These are phyloP conservation scores for Lagenidium sp. DNA, from an alignment of 352 stramenopile species.

Conservation along the genomic window DNA sequence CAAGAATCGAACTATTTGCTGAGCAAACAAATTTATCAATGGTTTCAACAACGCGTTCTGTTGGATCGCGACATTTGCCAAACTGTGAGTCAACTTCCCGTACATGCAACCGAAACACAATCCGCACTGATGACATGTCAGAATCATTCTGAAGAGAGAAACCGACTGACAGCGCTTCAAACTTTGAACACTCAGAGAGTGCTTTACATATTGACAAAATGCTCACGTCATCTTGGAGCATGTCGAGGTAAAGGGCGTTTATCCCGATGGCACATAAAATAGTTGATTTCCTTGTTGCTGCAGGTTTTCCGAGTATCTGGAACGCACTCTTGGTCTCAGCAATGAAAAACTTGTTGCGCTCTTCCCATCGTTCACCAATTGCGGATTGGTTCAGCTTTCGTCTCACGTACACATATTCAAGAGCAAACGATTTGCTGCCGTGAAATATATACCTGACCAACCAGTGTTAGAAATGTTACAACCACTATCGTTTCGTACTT, in stretches of 20 bases:
- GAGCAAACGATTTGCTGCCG: slow-evolving; percentile 1
- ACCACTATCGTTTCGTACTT: no score
- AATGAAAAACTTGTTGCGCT: slow-evolving; percentile 1
- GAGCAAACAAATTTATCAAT: slow-evolving; percentile 10
- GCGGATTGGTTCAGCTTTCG: slow-evolving; percentile 1
- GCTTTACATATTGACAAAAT: neutral
- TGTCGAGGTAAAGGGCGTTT: slow-evolving; percentile 5
- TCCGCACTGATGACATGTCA: slow-evolving; percentile 5
- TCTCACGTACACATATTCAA: slow-evolving; percentile 10
- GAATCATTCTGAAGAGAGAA: slow-evolving; percentile 5
- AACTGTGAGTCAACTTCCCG: neutral
- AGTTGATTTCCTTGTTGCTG: neutral
- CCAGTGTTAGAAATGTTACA: neutral
- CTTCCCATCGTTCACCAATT: slow-evolving; percentile 6
- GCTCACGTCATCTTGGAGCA: neutral
- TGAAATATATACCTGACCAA: slow-evolving; percentile 7
- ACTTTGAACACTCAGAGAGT: neutral
- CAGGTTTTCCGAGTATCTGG: neutral
- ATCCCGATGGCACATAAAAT: slow-evolving; percentile 5
- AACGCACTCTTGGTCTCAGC: slow-evolving; percentile 4
- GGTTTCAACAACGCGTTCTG: neutral
- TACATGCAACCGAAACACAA: slow-evolving; percentile 8
- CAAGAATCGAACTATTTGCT: neutral
- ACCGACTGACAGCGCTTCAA: slow-evolving; percentile 5
- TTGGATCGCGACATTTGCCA: neutral